Percentiles rank a stretch among this genome's conserved stretches.
phyloP scores from a whole-genome alignment of 1,139 yeast genomes.

The Debaryomyces subglobosus region DNA sequence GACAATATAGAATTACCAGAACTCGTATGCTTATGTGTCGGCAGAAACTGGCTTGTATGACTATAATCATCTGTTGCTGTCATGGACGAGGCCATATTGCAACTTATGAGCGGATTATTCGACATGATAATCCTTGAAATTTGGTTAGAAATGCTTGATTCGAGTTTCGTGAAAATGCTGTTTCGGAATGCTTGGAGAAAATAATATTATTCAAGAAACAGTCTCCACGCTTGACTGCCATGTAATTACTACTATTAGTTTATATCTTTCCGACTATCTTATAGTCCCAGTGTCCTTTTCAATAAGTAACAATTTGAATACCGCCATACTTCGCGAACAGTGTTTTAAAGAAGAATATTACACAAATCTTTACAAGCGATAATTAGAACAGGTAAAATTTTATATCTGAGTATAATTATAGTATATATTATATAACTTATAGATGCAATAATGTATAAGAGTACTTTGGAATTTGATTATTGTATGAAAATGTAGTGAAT shows the following conservation, averaged over 20 bases:
- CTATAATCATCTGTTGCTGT: neutral
- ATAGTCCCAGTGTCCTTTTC: neutral
- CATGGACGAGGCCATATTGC: neutral
- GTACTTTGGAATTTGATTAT: conserved; percentile 2
- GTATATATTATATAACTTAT: conserved; percentile 8
- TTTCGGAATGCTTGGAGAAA: neutral
- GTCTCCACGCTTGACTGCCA: neutral
- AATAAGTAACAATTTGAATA: neutral
- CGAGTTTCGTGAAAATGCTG: neutral
- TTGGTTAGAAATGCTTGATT: neutral
- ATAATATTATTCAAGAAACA: neutral
- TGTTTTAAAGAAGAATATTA: conserved; percentile 14
- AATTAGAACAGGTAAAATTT: neutral
- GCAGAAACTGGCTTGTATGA: conserved; percentile 1
- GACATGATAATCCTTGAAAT: conserved; percentile 2
- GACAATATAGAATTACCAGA: conserved; percentile 3
- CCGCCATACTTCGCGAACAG: conserved; percentile 1
- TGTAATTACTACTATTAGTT: neutral
- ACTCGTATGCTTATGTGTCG: conserved; percentile 1
- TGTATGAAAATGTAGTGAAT: neutral
- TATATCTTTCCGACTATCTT: neutral
- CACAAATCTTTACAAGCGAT: conserved; percentile 8
- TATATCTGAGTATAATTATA: conserved; percentile 3
- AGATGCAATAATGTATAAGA: conserved; percentile 4
- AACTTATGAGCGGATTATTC: conserved; percentile 2